Base-by-base conservation (phyloP, 352 stramenopile genomes). In the Globisporangium rhizosaccharum region DNA sequence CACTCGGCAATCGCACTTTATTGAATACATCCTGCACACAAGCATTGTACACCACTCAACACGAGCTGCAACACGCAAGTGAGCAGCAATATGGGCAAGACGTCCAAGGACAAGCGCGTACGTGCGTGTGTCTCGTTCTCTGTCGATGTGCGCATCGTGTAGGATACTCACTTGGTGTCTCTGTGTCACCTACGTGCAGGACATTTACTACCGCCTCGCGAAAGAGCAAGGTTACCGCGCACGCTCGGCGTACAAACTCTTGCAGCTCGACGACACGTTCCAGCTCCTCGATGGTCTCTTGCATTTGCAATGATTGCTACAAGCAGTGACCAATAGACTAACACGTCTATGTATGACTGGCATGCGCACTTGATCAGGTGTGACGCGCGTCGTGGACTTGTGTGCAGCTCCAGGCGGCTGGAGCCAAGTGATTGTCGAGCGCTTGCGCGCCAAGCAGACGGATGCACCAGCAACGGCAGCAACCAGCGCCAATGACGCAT, bases 191-290 rank as follows among this genome's bases (percentile, higher is more conserved):
- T 12, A 1, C 8, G 17, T 15, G 12, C 61, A 94, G 78, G 90
- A 97, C 49, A 97, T 97, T 25, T 97, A 97, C 74, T 97, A 97
- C 63, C 84, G 90, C 59, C 91, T 90, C 58, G 90, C 90, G 25
- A 97, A 97, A 70, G 84, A 97, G 60, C 80, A 95, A 44, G 97
- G 97, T 28, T 99, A 98, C 73, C 82, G 98, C 62, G 97, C 98
- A 37, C 86, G 97, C 44, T 98, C 92, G 39, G 97, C 97, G 5
- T 99, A 98, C 79, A 99, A 99, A 66, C 73, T 99, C 20, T 67
- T 99, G 12, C 97, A 99, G 66, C 76, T 99, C 14, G 97, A 99
- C 72, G 96, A 98, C 59, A 96, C 98, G 52, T 99, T 99, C 72
- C 74, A 96, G 49, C 71, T 99, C 0, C 94, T 99, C 42, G 56